Base-by-base conservation (phyloP, 140 eudicot genomes). In the Flaveria floridana region DNA sequence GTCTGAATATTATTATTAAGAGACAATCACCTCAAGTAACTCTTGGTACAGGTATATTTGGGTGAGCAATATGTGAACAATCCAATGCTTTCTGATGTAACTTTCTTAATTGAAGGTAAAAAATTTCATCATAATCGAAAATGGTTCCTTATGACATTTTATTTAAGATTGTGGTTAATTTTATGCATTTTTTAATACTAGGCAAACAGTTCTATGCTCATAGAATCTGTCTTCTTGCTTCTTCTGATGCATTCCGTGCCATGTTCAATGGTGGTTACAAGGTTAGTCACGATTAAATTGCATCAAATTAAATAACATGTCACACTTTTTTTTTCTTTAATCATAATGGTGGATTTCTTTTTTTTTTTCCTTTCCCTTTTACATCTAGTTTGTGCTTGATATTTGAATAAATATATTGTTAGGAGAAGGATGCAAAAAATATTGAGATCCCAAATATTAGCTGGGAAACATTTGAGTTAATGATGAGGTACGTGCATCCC, bases 231-330 rank as follows among this genome's bases (percentile, higher is more conserved):
- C 79, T 94, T 62, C 99, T 94, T 82, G 95, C 95, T 84, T 88
- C 99, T 64, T 94, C 97, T 71, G 99, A 94, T 86, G 96, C 97
- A 67, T 94, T 94, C 66, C 87, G 95, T 39, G 97, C 99, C 70
- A 94, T 94, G 99, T 90, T 94, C 79, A 93, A 90, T 82, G 99
- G 99, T 71, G 97, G 97, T 73, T 94, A 88, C 78, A 78, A 88
- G 94, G 97, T 94, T 65, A 81, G 97, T 78, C 46, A 20, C 42
- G 30, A 21, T 50, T 10, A 67, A 30, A 65, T 75, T 9, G n/a
- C n/a, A 26, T 44, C 69, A 65, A 65, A 65, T 15, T 65, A 56
- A 34, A 25, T 37, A 48, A 30, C 72, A 46, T 66, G 13, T 18
- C 12, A 44, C 25, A 41, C 18, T 6, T 8, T 3, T 9, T 15